Evolutionary conservation across 2,329 filamentous ascomycete genomes (phyloP).

Genomic region (Venturia aucupariae): DNA sequence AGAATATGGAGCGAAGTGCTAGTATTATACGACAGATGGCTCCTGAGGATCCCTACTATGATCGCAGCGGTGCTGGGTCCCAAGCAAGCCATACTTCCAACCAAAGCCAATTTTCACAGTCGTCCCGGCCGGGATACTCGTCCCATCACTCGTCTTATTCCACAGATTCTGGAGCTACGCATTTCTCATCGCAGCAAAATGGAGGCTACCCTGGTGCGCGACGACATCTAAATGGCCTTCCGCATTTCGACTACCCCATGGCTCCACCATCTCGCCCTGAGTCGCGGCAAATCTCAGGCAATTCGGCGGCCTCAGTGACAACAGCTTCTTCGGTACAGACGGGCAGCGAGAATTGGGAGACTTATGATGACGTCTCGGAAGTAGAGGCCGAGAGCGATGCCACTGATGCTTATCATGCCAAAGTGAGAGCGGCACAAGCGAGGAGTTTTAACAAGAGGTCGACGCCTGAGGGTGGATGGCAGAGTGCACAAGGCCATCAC

Average conservation of each 20-base stretch:
- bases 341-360: slow-evolving; percentile 93
- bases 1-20: slow-evolving; percentile 39
- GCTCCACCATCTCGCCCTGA: slow-evolving; percentile 14
- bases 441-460: slow-evolving; percentile 10
- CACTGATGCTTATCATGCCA: slow-evolving; percentile 66
- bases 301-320: slow-evolving; percentile 36
- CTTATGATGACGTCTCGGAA: slow-evolving; percentile 78
- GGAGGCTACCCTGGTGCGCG: neutral
- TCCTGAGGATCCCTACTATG: slow-evolving; percentile 83
- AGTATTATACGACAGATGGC: slow-evolving; percentile 51
- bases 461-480: slow-evolving; percentile 18
- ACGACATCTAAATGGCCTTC: neutral
- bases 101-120: slow-evolving; percentile 10
- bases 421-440: slow-evolving; percentile 54
- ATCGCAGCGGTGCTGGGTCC: slow-evolving; percentile 31
- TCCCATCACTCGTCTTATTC: slow-evolving; percentile 26
- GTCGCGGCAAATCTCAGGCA: slow-evolving; percentile 61
- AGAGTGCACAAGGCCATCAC: neutral
- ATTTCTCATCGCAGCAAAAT: neutral
- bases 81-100: slow-evolving; percentile 18
- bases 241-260: slow-evolving; percentile 7
- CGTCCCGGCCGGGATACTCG: slow-evolving; percentile 15
- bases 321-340: neutral
- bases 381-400: slow-evolving; percentile 54
- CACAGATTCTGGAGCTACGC: neutral